phyloP scores from a whole-genome alignment of 176 grass and related monocot genomes.

The Hordeum marinum region DNA sequence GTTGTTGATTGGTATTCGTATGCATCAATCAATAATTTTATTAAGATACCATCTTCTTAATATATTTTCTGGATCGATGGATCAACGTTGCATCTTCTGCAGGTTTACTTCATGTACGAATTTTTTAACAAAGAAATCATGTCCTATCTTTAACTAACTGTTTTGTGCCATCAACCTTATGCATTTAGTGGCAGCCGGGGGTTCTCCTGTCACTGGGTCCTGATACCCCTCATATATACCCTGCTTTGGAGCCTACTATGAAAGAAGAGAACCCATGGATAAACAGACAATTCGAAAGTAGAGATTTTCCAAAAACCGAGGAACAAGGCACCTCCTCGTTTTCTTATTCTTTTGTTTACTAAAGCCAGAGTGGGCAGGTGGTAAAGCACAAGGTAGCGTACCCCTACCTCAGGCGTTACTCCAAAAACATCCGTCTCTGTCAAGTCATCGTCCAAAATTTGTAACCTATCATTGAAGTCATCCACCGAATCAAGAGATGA shows the following conservation, averaged over 20 bases:
- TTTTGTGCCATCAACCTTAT: background rate
- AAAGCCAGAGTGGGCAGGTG: background rate
- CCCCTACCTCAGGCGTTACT: background rate
- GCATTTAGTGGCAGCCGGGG: constrained; percentile 8
- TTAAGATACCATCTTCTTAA: background rate
- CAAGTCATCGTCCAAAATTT: no score
- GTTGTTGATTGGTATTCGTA: background rate
- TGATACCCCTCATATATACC: background rate
- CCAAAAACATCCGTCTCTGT: no score
- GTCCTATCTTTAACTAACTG: background rate
- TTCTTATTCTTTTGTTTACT: background rate
- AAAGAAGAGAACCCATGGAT: background rate
- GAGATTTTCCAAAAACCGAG: constrained; percentile 2
- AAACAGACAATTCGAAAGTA: background rate
- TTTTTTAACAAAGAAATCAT: background rate
- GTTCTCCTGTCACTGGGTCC: background rate
- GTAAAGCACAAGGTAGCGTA: constrained; percentile 12
- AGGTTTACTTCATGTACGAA: background rate
- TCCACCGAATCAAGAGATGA: no score
- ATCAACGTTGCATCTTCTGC: background rate
- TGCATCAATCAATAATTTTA: background rate
- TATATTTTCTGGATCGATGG: background rate
- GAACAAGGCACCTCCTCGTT: background rate
- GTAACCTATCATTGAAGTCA: no score
- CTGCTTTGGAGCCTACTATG: constrained; percentile 22